These are phyloP conservation scores for Apiospora kogelbergensis DNA, from an alignment of 2,329 filamentous ascomycete species.

Conservation along the genomic window DNA sequence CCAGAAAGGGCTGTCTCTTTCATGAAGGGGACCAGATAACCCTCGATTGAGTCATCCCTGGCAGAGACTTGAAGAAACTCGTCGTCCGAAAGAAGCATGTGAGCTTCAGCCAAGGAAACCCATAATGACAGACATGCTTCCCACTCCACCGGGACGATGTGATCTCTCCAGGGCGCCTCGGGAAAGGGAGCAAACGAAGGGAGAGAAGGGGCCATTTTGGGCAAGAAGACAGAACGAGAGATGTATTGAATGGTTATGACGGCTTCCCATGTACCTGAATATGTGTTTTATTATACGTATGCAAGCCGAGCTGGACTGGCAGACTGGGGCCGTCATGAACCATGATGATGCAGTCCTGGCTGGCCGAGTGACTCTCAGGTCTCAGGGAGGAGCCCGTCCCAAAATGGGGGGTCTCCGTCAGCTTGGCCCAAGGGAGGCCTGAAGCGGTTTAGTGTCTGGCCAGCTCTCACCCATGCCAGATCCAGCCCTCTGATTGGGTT, in stretches of 20 bases:
- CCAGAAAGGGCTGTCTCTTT: conserved; percentile 48
- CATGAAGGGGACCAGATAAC: conserved; percentile 69
- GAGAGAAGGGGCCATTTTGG: conserved; percentile 45
- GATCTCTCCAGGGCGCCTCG: conserved; percentile 62
- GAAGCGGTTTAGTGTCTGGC: not conserved
- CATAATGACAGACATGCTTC: conserved; percentile 74
- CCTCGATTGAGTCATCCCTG: conserved; percentile 57
- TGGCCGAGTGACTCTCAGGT: conserved; percentile 5
- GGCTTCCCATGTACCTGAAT: not conserved
- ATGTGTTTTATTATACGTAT: not conserved
- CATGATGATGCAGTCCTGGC: conserved; percentile 1
- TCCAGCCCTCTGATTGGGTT: conserved; percentile 3
- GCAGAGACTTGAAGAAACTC: conserved; percentile 52
- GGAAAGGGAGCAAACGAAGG: conserved; percentile 81
- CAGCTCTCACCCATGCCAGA: not conserved
- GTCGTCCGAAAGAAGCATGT: conserved; percentile 58
- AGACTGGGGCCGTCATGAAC: not conserved
- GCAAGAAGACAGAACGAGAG: no score
- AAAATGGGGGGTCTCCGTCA: not conserved
- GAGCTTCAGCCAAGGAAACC: conserved; percentile 64
- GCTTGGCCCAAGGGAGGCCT: not conserved
- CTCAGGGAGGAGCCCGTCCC: not conserved
- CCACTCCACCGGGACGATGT: conserved; percentile 73
- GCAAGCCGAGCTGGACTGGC: not conserved
- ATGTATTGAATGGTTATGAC: not conserved